Percentiles rank a stretch among this genome's conserved stretches.
These are phyloP conservation scores for Cryoendolithus antarcticus DNA, from an alignment of 2,329 filamentous ascomycete species.

Conservation along the genomic window DNA sequence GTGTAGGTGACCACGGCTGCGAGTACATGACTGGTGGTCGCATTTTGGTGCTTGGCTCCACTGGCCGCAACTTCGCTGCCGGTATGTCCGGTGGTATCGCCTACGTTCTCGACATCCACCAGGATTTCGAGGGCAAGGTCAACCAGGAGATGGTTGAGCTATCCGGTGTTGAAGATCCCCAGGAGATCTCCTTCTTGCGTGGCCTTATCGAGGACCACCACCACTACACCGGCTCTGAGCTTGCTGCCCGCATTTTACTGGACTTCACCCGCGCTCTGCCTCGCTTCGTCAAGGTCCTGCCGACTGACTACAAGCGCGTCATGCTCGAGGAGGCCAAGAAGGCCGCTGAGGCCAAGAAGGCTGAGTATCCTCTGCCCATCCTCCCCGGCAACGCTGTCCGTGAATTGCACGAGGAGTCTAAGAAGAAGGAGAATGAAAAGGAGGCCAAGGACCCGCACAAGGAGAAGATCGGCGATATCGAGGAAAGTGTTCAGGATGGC, in stretches of 20 bases:
- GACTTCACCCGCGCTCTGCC: slow-evolving; percentile 87
- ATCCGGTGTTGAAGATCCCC: slow-evolving; percentile 66
- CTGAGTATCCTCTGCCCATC: slow-evolving; percentile 67
- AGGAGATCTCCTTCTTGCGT: slow-evolving; percentile 81
- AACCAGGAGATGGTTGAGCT: slow-evolving; percentile 97
- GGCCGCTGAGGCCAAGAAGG: slow-evolving; percentile 71
- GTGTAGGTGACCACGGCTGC: slow-evolving; percentile 89
- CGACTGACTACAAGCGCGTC: slow-evolving; percentile 92
- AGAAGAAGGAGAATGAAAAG: slow-evolving; percentile 46
- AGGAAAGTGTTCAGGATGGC: slow-evolving; percentile 76
- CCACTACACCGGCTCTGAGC: slow-evolving; percentile 93
- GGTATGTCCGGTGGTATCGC: slow-evolving; percentile 98
- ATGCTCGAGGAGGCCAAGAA: slow-evolving; percentile 75
- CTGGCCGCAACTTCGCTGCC: slow-evolving; percentile 91
- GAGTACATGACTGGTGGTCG: slow-evolving; percentile 99
- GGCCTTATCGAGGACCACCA: slow-evolving; percentile 93
- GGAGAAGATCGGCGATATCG: slow-evolving; percentile 62
- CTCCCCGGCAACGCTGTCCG: slow-evolving; percentile 54
- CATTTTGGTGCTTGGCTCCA: slow-evolving; percentile 72
- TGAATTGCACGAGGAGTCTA: slow-evolving; percentile 39
- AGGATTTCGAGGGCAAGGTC: slow-evolving; percentile 84
- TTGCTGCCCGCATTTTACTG: slow-evolving; percentile 82
- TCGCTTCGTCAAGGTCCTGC: slow-evolving; percentile 86
- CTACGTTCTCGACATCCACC: slow-evolving; percentile 79
- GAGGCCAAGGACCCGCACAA: slow-evolving; percentile 49